Evolutionary conservation across 768 basidiomycete genomes (phyloP), one percentile per base, ranked within the genome.

Genomic region (Termitomyces sp.): DNA sequence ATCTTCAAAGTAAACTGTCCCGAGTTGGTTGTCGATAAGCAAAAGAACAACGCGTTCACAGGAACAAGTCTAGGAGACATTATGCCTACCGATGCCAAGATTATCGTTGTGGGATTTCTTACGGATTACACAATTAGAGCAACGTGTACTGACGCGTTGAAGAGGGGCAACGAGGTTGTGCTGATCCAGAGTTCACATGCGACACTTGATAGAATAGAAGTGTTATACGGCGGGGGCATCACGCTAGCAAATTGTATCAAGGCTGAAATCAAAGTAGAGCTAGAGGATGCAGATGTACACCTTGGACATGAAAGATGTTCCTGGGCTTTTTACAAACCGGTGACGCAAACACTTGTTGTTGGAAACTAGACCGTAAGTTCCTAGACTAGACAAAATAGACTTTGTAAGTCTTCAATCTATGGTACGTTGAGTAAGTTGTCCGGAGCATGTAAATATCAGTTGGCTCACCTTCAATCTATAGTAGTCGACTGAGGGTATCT

Each of bases 11-110:
- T 84, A 0, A 75, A 76, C 8, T 69, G 77, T 0, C 65, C 75
- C 65, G 87, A 89, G 67, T 67, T 72, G 52, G 74, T 87, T 54
- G 63, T 89, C 48, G 86, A 89, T 72, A 89, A 88, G 73, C 72
- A 73, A 51, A 86, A 86, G 73, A 87, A 84, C 73, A 88, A 89
- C 63, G 85, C 87, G 30, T 90, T 89, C 62, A 76, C 79, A 0
- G 84, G 84, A 12, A 89, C 87, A 20, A 61, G 54, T 12, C 75
- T 90, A 4, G 78, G 70, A 8, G 75, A 78, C 3, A 65, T 84
- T 45, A 72, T 90, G 37, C 75, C 78, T 0, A 55, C 66, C 3
- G 77, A 81, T 33, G 86, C 86, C 15, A 82, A 87, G 74, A 76
- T 89, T 53, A 77, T 89, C 53, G 77, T 89, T 52, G 81, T 81